These are phyloP conservation scores for Nemania diffusa DNA, from an alignment of 2,329 filamentous ascomycete species.

Conservation along the genomic window DNA sequence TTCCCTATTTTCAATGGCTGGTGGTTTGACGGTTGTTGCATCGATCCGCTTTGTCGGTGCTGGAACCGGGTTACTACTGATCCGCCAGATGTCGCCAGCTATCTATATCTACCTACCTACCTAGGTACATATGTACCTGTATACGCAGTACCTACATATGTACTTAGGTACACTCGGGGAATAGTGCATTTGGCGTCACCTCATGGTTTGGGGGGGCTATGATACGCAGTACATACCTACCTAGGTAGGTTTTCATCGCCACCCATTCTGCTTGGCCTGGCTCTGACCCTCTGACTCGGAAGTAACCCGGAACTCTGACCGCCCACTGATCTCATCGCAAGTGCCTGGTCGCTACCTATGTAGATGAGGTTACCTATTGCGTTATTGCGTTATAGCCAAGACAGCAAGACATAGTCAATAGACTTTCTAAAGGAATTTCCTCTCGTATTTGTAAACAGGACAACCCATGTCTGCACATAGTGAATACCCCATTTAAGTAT, in stretches of 20 bases:
- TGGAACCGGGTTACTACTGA: constrained; percentile 15
- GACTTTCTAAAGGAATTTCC: background rate
- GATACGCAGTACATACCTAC: too few relatives aligned
- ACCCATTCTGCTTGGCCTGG: constrained; percentile 3
- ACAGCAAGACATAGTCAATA: background rate
- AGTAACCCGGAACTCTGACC: background rate
- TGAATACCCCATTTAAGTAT: background rate
- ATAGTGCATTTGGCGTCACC: constrained; percentile 11
- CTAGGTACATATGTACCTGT: too few relatives aligned
- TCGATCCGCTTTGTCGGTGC: constrained; percentile 15
- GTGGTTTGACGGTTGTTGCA: constrained; percentile 19
- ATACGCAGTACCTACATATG: too few relatives aligned
- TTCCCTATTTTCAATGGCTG: constrained; percentile 8
- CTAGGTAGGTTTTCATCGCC: constrained; percentile 7
- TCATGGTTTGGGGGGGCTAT: background rate
- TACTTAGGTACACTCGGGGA: background rate
- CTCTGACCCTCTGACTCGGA: constrained; percentile 1
- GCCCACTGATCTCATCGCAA: constrained; percentile 9
- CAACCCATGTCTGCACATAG: background rate
- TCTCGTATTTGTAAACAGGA: background rate
- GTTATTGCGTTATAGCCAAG: constrained; percentile 1
- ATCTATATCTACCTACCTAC: background rate
- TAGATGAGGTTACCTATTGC: background rate
- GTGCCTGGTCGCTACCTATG: constrained; percentile 6
- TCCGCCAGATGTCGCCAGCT: constrained; percentile 10